A percentile compares a stretch with the other conserved stretches of the same genome.
Conservation (phyloP, 345 rosid species). For the Gossypium ekmanianum region DNA sequence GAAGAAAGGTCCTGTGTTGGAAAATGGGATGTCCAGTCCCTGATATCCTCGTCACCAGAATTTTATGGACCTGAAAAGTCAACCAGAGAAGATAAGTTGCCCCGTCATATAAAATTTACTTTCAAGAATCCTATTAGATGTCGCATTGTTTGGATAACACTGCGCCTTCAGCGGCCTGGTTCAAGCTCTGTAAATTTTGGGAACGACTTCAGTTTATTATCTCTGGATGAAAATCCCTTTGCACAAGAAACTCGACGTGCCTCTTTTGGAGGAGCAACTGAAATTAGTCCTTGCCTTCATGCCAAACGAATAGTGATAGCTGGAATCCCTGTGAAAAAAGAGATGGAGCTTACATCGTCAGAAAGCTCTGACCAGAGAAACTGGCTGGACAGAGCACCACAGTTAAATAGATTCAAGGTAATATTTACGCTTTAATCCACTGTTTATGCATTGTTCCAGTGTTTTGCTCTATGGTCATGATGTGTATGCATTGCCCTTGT, state of each 20-base stretch:
- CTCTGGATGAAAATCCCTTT: slow-evolving; percentile 87
- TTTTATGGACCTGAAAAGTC: slow-evolving; percentile 65
- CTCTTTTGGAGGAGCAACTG: slow-evolving; percentile 72
- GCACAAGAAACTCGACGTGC: slow-evolving; percentile 69
- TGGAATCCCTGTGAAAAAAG: slow-evolving; percentile 55
- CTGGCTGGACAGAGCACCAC: slow-evolving; percentile 81
- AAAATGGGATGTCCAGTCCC: slow-evolving; percentile 89
- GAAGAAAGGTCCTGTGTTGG: slow-evolving; percentile 85
- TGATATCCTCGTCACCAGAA: slow-evolving; percentile 61
- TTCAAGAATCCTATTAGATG: slow-evolving; percentile 76
- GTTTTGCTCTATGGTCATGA: neutral
- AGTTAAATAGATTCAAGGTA: slow-evolving; percentile 83
- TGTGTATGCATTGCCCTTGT: neutral
- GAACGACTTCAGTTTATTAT: slow-evolving; percentile 63
- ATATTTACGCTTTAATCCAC: neutral
- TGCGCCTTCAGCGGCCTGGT: slow-evolving; percentile 75
- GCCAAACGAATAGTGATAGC: slow-evolving; percentile 71
- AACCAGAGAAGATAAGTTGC: slow-evolving; percentile 45
- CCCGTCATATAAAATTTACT: slow-evolving; percentile 77
- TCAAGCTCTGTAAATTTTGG: slow-evolving; percentile 74
- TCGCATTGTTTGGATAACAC: slow-evolving; percentile 78
- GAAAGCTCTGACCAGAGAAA: slow-evolving; percentile 55
- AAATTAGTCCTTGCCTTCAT: slow-evolving; percentile 75
- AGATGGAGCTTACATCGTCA: slow-evolving; percentile 32
- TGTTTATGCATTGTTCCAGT: slow-evolving; percentile 2